A percentile compares a stretch with the other conserved stretches of the same genome.
Evolutionary conservation across 2,329 filamentous ascomycete species (phyloP).

Genomic region (Paraphaeosphaeria sporulosa): DNA sequence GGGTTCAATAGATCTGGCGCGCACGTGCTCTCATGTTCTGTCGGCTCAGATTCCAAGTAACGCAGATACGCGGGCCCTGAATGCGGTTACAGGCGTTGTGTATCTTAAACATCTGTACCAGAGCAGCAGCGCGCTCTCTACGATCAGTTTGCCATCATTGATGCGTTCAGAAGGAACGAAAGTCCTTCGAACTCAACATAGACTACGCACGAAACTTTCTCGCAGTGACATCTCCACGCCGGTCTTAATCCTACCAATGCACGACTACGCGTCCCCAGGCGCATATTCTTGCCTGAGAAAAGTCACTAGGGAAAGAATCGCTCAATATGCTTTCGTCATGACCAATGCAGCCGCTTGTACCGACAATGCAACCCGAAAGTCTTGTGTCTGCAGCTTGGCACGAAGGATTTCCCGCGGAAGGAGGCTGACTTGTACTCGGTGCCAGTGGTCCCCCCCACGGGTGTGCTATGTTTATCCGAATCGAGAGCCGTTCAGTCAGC

Average conservation of each 20-base stretch:
- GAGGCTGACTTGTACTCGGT: background rate
- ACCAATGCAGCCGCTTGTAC: background rate
- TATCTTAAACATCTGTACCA: background rate
- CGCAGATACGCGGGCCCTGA: background rate
- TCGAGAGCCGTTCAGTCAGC: background rate
- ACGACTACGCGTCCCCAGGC: background rate
- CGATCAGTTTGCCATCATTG: background rate
- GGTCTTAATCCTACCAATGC: background rate
- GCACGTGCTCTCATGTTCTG: background rate
- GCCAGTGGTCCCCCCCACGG: background rate
- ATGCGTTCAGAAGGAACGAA: background rate
- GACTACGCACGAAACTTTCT: background rate
- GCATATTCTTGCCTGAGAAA: background rate
- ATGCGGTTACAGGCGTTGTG: background rate
- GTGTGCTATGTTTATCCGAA: background rate
- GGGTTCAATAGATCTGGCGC: background rate
- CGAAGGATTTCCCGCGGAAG: background rate
- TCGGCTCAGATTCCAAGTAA: background rate
- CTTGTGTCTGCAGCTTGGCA: background rate
- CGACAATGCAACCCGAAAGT: background rate
- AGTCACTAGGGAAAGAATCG: background rate
- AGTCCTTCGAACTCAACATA: background rate
- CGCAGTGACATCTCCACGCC: background rate
- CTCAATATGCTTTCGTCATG: background rate
- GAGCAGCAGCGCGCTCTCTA: background rate